phyloP scores from a whole-genome alignment of 495 filamentous ascomycete genomes.

The Penicillium taxi region DNA sequence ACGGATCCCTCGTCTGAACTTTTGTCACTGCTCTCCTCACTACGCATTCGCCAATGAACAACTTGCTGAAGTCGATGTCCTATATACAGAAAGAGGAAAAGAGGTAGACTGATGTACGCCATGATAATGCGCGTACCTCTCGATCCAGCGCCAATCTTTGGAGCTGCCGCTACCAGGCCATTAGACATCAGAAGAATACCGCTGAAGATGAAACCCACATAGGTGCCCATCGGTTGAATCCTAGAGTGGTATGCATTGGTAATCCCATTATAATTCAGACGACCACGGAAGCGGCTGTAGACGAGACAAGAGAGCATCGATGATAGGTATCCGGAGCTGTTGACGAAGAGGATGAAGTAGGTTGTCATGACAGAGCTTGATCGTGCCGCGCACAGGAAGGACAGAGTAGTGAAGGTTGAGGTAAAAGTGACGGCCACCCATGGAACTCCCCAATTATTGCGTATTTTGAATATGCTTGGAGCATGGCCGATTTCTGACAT shows the following conservation, averaged over 20 bases:
- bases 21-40: conserved; percentile 1
- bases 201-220: conserved; percentile 40
- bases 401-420: conserved; percentile 30
- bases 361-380: conserved; percentile 28
- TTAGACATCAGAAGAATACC: conserved; percentile 43
- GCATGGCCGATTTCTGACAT: conserved; percentile 43
- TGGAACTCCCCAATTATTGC: conserved; percentile 40
- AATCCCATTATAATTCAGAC: conserved; percentile 33
- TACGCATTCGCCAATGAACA: conserved; percentile 3
- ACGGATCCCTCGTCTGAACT: neutral
- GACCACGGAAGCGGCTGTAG: conserved; percentile 50
- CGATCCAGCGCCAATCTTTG: conserved; percentile 31
- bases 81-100: conserved; percentile 42
- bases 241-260: conserved; percentile 32
- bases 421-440: conserved; percentile 35
- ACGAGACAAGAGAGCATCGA: conserved; percentile 50
- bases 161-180: conserved; percentile 46
- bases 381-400: conserved; percentile 27
- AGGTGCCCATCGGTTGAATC: conserved; percentile 48
- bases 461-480: conserved; percentile 33
- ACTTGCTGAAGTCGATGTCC: conserved; percentile 10
- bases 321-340: conserved; percentile 52
- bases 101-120: conserved; percentile 53
- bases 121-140: conserved; percentile 41
- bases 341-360: conserved; percentile 54